Conservation (phyloP, 352 stramenopile genomes). For the Phytophthora palmivora region DNA sequence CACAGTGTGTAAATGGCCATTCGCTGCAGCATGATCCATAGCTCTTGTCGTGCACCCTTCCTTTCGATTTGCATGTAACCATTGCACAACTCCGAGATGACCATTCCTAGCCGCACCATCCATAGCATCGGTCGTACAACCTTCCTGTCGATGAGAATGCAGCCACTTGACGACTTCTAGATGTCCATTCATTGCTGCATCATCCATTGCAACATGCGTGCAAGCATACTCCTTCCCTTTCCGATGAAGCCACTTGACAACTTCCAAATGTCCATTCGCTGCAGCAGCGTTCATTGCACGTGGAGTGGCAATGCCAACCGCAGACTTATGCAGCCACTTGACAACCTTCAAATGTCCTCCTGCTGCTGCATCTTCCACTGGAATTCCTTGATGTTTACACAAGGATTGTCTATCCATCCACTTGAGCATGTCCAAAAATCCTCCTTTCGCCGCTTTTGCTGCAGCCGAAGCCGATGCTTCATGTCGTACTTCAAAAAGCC, state of each 20-base stretch:
- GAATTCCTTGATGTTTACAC: conserved; percentile 31
- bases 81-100: conserved; percentile 35
- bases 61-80: conserved; percentile 37
- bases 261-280: conserved; percentile 32
- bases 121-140: conserved; percentile 36
- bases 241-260: conserved; percentile 42
- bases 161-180: conserved; percentile 48
- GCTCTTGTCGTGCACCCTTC: conserved; percentile 42
- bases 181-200: conserved; percentile 46
- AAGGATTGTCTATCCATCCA: conserved; percentile 43
- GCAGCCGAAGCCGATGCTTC: conserved; percentile 38
- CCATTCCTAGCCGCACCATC: conserved; percentile 38
- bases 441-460: conserved; percentile 29
- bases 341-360: conserved; percentile 35
- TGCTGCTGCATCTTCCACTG: conserved; percentile 29
- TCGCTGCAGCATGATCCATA: conserved; percentile 47
- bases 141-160: conserved; percentile 26
- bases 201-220: conserved; percentile 45
- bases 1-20: conserved; percentile 41
- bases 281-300: conserved; percentile 35
- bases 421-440: conserved; percentile 37
- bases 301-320: conserved; percentile 31
- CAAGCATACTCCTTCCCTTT: conserved; percentile 32
- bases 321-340: conserved; percentile 41
- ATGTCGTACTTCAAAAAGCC: conserved; percentile 29